phyloP scores from a whole-genome alignment of 108 stramenopile genomes.

The Aurantiochytrium sp. region DNA sequence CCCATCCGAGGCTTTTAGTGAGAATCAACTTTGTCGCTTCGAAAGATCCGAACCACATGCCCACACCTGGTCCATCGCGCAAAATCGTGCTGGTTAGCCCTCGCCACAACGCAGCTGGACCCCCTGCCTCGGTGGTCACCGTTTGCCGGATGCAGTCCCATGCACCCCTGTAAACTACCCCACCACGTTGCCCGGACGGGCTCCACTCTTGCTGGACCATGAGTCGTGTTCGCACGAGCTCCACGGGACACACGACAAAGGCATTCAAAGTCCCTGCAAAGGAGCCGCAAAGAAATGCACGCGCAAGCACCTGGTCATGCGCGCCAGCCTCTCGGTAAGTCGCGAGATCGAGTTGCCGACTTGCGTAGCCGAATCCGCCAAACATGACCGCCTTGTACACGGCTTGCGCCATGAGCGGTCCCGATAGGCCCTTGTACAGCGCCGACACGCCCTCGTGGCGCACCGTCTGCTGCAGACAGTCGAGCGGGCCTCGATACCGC shows the following conservation, averaged over 20 bases:
- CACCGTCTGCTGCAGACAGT: constrained; percentile 21
- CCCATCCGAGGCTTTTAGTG: background rate
- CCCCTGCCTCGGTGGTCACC: background rate
- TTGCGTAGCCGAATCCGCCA: background rate
- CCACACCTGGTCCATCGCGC: constrained; percentile 23
- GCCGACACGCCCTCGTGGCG: constrained; percentile 24
- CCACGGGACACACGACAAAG: constrained; percentile 34
- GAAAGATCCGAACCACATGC: constrained; percentile 3
- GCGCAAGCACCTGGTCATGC: background rate
- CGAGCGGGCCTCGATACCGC: background rate
- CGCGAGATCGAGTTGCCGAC: background rate
- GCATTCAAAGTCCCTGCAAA: constrained; percentile 33
- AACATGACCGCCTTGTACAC: constrained; percentile 40
- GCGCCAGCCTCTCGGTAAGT: background rate
- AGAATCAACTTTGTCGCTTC: background rate
- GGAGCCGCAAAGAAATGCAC: constrained; percentile 20
- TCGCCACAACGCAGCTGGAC: background rate
- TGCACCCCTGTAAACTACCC: background rate
- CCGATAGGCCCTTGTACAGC: constrained; percentile 34
- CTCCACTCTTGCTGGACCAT: background rate
- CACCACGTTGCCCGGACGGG: background rate
- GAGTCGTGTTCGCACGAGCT: constrained; percentile 37
- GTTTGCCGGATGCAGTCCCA: background rate
- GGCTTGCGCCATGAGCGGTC: constrained; percentile 30
- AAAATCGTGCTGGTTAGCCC: background rate